Evolutionary conservation across 768 basidiomycete genomes (phyloP).

Genomic region (Tricholoma bakamatsutake): DNA sequence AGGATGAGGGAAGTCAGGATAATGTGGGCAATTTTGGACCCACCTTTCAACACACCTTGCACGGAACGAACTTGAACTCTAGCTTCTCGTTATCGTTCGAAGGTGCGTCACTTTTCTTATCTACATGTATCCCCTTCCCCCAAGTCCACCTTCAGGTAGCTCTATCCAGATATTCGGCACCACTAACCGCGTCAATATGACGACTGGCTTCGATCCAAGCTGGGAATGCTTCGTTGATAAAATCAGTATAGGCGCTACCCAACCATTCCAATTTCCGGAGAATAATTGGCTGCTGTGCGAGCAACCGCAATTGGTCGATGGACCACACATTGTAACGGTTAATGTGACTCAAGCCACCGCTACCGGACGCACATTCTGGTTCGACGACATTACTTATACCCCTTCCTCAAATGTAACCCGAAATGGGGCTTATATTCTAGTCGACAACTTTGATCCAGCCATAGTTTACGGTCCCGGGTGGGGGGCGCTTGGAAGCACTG

Average conservation of each 20-base stretch:
- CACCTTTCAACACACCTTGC: slow-evolving; percentile 16
- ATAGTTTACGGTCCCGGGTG: slow-evolving; percentile 17
- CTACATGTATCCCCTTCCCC: not conserved
- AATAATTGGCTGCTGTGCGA: slow-evolving; percentile 22
- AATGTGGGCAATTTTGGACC: slow-evolving; percentile 11
- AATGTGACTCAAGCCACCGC: slow-evolving; percentile 12
- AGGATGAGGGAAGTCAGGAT: slow-evolving; percentile 12
- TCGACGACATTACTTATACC: slow-evolving; percentile 3
- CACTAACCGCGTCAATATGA: not conserved
- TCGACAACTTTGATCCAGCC: slow-evolving; percentile 15
- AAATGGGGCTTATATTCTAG: slow-evolving; percentile 12
- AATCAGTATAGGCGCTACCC: slow-evolving; percentile 15
- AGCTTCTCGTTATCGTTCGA: slow-evolving; percentile 1
- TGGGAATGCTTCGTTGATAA: slow-evolving; percentile 20
- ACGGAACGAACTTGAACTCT: not conserved
- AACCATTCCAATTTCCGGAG: slow-evolving; percentile 12
- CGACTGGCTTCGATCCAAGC: slow-evolving; percentile 11
- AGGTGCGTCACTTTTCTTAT: not conserved
- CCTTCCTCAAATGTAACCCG: slow-evolving; percentile 4
- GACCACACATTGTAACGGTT: slow-evolving; percentile 19
- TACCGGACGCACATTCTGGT: slow-evolving; percentile 3
- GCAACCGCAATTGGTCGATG: slow-evolving; percentile 14
- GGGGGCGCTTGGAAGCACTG: slow-evolving; percentile 7
- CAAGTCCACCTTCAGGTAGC: not conserved
- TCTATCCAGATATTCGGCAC: slow-evolving; percentile 1